phyloP scores from a whole-genome alignment of 1,284 basidiomycete species.

The Ceratobasidium sp. region DNA sequence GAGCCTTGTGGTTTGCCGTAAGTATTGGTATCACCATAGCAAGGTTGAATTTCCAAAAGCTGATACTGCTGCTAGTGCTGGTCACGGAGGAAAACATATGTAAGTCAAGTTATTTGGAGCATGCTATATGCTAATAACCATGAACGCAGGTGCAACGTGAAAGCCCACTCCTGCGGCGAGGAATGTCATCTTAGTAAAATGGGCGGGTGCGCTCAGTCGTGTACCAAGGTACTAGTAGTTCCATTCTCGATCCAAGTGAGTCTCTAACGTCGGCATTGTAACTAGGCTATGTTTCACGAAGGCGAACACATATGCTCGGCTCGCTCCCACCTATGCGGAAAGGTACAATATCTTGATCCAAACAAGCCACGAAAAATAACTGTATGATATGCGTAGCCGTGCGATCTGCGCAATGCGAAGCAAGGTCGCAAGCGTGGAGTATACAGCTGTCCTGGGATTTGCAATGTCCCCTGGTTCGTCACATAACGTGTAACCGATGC shows the following conservation, averaged over 20 bases:
- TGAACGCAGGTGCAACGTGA: constrained; percentile 55
- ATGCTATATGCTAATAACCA: not conserved
- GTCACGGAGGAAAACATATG: constrained; percentile 35
- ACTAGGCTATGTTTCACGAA: constrained; percentile 53
- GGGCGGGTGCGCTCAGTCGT: constrained; percentile 57
- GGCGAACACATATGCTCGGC: constrained; percentile 62
- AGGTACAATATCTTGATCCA: constrained; percentile 53
- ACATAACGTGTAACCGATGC: not conserved
- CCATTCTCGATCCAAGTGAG: not conserved
- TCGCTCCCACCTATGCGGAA: constrained; percentile 59
- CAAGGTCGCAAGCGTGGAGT: constrained; percentile 46
- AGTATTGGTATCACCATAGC: too few species aligned
- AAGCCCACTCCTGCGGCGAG: constrained; percentile 60
- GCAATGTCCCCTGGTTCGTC: constrained; percentile 53
- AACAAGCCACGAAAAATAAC: not conserved
- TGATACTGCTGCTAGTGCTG: too few species aligned
- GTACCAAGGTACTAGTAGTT: constrained; percentile 40
- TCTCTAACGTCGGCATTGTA: not conserved
- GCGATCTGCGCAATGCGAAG: constrained; percentile 51
- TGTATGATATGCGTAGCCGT: constrained; percentile 51
- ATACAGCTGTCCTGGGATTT: constrained; percentile 56
- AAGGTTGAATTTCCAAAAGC: too few species aligned
- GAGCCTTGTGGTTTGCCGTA: constrained; percentile 34
- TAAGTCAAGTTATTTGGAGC: not conserved
- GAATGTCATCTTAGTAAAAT: constrained; percentile 55